Evolutionary conservation across 768 basidiomycete species (phyloP).

Genomic region (Termitomyces sp.): DNA sequence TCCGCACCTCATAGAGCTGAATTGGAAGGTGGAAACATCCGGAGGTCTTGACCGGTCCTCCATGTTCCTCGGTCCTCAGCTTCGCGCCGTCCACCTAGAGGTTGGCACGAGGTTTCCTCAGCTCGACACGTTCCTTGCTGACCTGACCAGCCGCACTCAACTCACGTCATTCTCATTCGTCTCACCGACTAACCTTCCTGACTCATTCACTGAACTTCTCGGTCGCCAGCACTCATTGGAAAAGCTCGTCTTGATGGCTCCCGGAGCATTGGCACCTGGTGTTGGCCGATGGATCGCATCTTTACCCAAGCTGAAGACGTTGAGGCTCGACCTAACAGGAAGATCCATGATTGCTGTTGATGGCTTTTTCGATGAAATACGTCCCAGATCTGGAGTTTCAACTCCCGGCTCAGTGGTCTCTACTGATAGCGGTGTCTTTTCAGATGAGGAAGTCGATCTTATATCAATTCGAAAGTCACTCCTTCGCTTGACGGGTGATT

Average conservation of each 20-base stretch:
- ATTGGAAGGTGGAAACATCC: conserved; percentile 67
- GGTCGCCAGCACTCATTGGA: conserved; percentile 53
- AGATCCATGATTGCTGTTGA: conserved; percentile 66
- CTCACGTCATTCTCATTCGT: conserved; percentile 66
- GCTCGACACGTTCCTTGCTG: conserved; percentile 55
- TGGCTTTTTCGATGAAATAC: conserved; percentile 72
- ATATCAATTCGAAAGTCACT: conserved; percentile 68
- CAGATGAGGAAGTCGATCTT: conserved; percentile 73
- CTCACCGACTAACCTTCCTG: conserved; percentile 64
- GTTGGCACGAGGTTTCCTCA: conserved; percentile 53
- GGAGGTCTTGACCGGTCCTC: conserved; percentile 58
- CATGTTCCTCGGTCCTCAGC: conserved; percentile 60
- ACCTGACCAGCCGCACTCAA: conserved; percentile 57
- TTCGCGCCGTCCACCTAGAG: conserved; percentile 59
- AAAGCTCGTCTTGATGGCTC: conserved; percentile 60
- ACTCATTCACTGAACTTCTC: conserved; percentile 63
- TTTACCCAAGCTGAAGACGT: conserved; percentile 52
- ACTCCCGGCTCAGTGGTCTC: conserved; percentile 65
- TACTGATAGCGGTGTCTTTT: conserved; percentile 74
- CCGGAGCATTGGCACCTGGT: conserved; percentile 63
- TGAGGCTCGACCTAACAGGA: conserved; percentile 70
- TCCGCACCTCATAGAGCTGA: conserved; percentile 61
- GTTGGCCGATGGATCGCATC: conserved; percentile 73
- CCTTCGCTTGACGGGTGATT: conserved; percentile 57
- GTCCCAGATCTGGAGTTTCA: conserved; percentile 57